These are phyloP conservation scores for Eustoma russellianum DNA, from an alignment of 257 asterid genomes.

Conservation along the genomic window DNA sequence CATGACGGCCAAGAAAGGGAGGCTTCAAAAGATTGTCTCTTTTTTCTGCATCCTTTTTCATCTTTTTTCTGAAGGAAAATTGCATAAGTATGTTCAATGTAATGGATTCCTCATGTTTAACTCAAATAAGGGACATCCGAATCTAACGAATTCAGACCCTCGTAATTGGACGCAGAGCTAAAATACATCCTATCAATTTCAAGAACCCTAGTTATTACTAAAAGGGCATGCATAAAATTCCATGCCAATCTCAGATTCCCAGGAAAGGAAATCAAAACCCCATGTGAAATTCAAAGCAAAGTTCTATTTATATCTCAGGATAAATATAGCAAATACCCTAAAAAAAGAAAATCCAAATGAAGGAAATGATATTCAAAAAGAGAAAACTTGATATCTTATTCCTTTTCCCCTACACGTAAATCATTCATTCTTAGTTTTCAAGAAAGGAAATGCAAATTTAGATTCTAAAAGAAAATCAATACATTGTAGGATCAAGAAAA, in stretches of 20 bases:
- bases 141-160: too few relatives aligned
- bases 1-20: neutral
- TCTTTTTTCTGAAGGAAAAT: neutral
- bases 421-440: too few relatives aligned
- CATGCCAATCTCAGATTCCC: slow-evolving; percentile 2
- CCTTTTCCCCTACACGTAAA: neutral
- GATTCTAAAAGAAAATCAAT: neutral
- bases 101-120: neutral
- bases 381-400: neutral
- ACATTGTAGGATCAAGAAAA: slow-evolving; percentile 2
- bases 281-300: neutral
- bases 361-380: slow-evolving; percentile 12
- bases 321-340: slow-evolving; percentile 24
- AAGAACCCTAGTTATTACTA: slow-evolving; percentile 4
- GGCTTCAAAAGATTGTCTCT: neutral
- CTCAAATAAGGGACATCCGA: neutral
- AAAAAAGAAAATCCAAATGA: slow-evolving; percentile 23
- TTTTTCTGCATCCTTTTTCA: neutral
- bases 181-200: neutral
- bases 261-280: neutral
- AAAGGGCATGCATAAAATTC: neutral
- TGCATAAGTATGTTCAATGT: slow-evolving; percentile 1
- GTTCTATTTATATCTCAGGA: slow-evolving; percentile 8
- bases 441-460: neutral
- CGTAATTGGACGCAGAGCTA: too few relatives aligned